These are phyloP conservation scores for Pichia sp. DNA, from an alignment of 1,139 yeast genomes.

Conservation along the genomic window DNA sequence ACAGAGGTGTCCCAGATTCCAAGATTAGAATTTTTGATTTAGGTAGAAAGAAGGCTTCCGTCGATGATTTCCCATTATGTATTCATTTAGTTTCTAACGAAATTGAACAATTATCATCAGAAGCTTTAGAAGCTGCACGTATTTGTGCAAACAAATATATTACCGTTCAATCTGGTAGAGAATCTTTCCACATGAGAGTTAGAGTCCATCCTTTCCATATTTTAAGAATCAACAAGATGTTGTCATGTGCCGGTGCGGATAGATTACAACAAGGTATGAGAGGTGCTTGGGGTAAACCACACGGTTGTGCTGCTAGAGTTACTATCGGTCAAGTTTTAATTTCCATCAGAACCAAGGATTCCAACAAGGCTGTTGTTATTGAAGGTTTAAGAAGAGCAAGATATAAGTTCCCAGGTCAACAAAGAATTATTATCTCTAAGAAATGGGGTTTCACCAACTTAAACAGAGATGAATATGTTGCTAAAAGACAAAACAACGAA, in stretches of 20 bases:
- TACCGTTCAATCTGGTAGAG: constrained; percentile 97
- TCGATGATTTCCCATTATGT: constrained; percentile 99
- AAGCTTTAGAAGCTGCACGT: constrained; percentile 99
- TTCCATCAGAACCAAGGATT: constrained; percentile 98
- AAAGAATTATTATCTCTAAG: constrained; percentile 97
- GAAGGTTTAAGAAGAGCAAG: constrained; percentile 99
- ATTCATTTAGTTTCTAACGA: constrained; percentile 98
- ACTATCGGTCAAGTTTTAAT: constrained; percentile 96
- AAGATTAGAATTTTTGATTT: constrained; percentile 98
- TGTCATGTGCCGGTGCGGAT: constrained; percentile 99
- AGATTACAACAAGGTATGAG: constrained; percentile 99
- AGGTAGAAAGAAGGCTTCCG: constrained; percentile 99
- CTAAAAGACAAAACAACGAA: constrained; percentile 93
- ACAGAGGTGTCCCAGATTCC: constrained; percentile 99
- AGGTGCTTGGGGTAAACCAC: constrained; percentile 99
- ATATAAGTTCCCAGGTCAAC: constrained; percentile 99
- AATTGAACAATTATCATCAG: constrained; percentile 97
- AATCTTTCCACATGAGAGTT: constrained; percentile 99
- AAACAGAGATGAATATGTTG: constrained; percentile 94
- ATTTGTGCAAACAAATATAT: constrained; percentile 99
- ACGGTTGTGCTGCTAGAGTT: constrained; percentile 99
- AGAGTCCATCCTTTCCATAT: constrained; percentile 99
- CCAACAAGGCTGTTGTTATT: constrained; percentile 93
- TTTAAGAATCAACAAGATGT: constrained; percentile 99
- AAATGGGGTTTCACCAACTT: constrained; percentile 99